Percentiles rank a stretch among this genome's conserved stretches.
These are phyloP conservation scores for Penicillium sp. DNA, from an alignment of 2,329 filamentous ascomycete species.

Conservation along the genomic window DNA sequence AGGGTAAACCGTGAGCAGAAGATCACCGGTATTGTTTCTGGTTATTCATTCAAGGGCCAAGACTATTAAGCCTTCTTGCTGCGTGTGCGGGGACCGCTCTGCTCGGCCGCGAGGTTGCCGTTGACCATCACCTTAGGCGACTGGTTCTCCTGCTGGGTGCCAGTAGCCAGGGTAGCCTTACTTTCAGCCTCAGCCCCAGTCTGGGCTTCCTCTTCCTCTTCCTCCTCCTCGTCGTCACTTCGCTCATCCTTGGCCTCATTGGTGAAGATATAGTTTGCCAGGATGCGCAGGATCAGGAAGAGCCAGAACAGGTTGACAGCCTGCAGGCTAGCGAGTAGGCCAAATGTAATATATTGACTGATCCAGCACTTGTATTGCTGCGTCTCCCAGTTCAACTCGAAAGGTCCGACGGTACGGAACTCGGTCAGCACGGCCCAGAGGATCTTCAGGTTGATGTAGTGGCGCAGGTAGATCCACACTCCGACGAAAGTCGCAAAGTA, in stretches of 20 bases:
- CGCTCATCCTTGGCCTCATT: slow-evolving; percentile 47
- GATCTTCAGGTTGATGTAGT: slow-evolving; percentile 63
- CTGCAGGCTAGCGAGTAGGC: slow-evolving; percentile 49
- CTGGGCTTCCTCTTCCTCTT: slow-evolving; percentile 32
- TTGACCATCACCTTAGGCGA: slow-evolving; percentile 45
- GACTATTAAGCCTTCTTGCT: slow-evolving; percentile 28
- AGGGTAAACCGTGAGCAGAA: not conserved
- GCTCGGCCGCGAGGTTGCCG: slow-evolving; percentile 38
- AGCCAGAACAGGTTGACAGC: slow-evolving; percentile 54
- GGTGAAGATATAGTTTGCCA: slow-evolving; percentile 48
- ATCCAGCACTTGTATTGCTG: slow-evolving; percentile 56
- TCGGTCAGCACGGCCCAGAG: slow-evolving; percentile 52
- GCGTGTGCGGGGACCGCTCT: slow-evolving; percentile 28
- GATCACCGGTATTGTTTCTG: not conserved
- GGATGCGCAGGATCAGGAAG: slow-evolving; percentile 49
- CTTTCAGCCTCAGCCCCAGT: slow-evolving; percentile 17
- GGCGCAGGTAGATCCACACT: slow-evolving; percentile 87
- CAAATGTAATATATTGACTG: slow-evolving; percentile 52
- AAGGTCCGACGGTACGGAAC: slow-evolving; percentile 53
- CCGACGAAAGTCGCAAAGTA: slow-evolving; percentile 84
- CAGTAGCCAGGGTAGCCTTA: slow-evolving; percentile 33
- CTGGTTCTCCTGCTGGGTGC: slow-evolving; percentile 36
- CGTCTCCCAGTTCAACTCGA: slow-evolving; percentile 54
- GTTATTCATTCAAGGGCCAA: not conserved
- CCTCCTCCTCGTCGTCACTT: slow-evolving; percentile 52